These are phyloP conservation scores for Dioszegia aurantiaca DNA, from an alignment of 768 basidiomycete genomes.

Conservation along the genomic window DNA sequence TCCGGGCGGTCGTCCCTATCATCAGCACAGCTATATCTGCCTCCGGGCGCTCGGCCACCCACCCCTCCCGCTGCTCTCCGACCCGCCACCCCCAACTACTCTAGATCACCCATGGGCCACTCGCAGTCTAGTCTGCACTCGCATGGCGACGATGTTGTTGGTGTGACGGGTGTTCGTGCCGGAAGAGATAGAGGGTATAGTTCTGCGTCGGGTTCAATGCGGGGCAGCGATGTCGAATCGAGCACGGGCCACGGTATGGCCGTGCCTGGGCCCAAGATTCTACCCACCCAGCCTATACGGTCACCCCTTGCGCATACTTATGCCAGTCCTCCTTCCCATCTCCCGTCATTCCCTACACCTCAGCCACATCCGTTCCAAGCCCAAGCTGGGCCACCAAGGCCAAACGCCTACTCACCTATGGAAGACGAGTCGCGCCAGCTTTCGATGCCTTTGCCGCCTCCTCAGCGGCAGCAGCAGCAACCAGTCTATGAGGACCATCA, in stretches of 20 bases:
- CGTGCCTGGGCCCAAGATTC: slow-evolving; percentile 15
- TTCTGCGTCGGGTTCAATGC: slow-evolving; percentile 21
- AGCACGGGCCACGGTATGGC: slow-evolving; percentile 7
- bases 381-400: background rate
- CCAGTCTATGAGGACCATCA: slow-evolving; percentile 15
- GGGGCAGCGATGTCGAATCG: slow-evolving; percentile 21
- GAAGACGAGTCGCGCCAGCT: slow-evolving; percentile 14
- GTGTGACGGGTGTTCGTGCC: background rate
- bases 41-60: slow-evolving; percentile 45
- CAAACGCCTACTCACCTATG: slow-evolving; percentile 14
- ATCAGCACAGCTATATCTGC: slow-evolving; percentile 27
- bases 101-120: slow-evolving; percentile 18
- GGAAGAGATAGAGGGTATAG: slow-evolving; percentile 27
- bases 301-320: slow-evolving; percentile 34
- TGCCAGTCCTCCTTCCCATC: slow-evolving; percentile 9
- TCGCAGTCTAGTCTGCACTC: slow-evolving; percentile 30
- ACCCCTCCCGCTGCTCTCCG: slow-evolving; percentile 29
- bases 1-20: slow-evolving; percentile 7
- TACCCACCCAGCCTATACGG: slow-evolving; percentile 15
- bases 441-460: background rate
- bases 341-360: slow-evolving; percentile 25
- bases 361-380: slow-evolving; percentile 19
- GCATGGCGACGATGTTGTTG: slow-evolving; percentile 1
- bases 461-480: slow-evolving; percentile 1
- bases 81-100: slow-evolving; percentile 21